Evolutionary conservation across 345 rosid species (phyloP).

Genomic region (Psidium friedrichsthalianum): DNA sequence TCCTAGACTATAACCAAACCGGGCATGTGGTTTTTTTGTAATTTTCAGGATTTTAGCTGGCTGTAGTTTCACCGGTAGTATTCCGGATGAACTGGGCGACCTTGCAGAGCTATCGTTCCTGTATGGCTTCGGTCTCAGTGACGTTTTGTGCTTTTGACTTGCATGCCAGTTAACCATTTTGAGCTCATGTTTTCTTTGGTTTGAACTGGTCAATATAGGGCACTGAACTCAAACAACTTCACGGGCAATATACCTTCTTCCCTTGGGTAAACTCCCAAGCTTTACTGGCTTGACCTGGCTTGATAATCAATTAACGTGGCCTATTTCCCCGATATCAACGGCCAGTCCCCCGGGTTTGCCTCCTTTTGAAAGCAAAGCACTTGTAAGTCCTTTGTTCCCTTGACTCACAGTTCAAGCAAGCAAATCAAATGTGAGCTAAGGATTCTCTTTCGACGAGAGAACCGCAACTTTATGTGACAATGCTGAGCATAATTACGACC

Average conservation of each 20-base stretch:
- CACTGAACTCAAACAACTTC: slow-evolving; percentile 85
- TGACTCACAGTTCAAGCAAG: not conserved
- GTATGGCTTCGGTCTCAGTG: slow-evolving; percentile 24
- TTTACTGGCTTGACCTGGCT: slow-evolving; percentile 89
- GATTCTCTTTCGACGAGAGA: not conserved
- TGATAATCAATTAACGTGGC: slow-evolving; percentile 76
- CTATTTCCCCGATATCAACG: slow-evolving; percentile 66
- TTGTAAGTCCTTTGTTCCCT: slow-evolving; percentile 47
- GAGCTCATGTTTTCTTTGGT: not conserved
- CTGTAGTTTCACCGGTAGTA: slow-evolving; percentile 69
- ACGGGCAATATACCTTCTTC: slow-evolving; percentile 74
- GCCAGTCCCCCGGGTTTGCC: slow-evolving; percentile 60
- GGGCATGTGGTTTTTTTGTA: not conserved
- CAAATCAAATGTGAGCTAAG: not conserved
- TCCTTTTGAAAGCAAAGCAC: slow-evolving; percentile 70
- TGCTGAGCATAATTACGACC: not conserved
- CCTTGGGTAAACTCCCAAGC: slow-evolving; percentile 74
- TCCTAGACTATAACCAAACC: not conserved
- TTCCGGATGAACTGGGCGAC: slow-evolving; percentile 77
- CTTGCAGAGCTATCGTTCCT: slow-evolving; percentile 77
- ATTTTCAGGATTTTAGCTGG: slow-evolving; percentile 72
- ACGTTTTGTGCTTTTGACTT: not conserved
- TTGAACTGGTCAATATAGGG: slow-evolving; percentile 33
- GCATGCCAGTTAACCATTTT: not conserved
- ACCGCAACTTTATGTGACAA: not conserved